Conservation (phyloP, 2,329 filamentous ascomycete genomes). For the Fusarium begoniae region DNA sequence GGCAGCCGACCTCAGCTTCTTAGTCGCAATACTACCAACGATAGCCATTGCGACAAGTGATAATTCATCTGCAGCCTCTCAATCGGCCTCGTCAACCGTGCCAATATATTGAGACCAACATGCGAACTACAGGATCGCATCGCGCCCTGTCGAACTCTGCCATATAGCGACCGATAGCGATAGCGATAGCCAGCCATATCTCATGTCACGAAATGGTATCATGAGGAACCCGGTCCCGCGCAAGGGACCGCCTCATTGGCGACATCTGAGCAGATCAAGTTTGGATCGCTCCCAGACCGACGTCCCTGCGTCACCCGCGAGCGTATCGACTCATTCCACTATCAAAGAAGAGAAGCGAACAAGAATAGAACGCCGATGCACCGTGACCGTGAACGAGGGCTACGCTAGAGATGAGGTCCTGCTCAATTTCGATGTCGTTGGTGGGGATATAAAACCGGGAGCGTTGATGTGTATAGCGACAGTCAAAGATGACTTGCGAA, state of each 20-base stretch:
- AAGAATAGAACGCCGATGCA: constrained; percentile 59
- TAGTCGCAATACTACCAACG: constrained; percentile 14
- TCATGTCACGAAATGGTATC: constrained; percentile 44
- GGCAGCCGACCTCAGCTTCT: constrained; percentile 31
- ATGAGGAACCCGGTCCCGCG: constrained; percentile 48
- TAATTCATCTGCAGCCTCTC: not conserved
- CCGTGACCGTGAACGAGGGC: constrained; percentile 73
- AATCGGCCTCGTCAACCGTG: constrained; percentile 13
- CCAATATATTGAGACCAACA: constrained; percentile 27
- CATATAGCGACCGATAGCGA: constrained; percentile 24
- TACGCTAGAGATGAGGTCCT: constrained; percentile 82
- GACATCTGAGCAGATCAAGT: constrained; percentile 60
- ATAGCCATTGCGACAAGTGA: constrained; percentile 19
- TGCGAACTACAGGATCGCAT: constrained; percentile 36
- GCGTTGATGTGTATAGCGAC: constrained; percentile 78
- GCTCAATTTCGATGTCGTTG: constrained; percentile 77
- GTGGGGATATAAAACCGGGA: constrained; percentile 69
- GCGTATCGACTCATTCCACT: constrained; percentile 61
- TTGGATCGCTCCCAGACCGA: constrained; percentile 55
- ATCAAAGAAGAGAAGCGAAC: constrained; percentile 47
- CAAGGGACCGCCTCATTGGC: constrained; percentile 60
- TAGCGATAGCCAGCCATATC: constrained; percentile 29
- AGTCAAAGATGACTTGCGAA: constrained; percentile 60
- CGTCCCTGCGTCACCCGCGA: constrained; percentile 57
- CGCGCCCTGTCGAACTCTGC: constrained; percentile 24